These are phyloP conservation scores for Phascolomyces articulosus DNA, from an alignment of 371 early-diverging fungal genomes.

Conservation along the genomic window DNA sequence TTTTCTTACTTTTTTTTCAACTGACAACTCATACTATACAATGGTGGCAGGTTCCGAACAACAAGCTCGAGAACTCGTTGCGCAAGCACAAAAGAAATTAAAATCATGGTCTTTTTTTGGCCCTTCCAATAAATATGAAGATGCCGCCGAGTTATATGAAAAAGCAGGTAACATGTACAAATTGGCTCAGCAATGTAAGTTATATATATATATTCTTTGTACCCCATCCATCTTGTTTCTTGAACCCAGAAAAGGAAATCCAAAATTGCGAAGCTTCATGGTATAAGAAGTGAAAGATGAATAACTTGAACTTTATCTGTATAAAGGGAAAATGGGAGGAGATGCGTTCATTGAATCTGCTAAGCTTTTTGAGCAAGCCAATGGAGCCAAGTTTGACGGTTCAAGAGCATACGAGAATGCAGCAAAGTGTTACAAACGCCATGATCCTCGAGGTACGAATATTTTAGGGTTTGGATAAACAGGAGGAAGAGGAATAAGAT, in stretches of 20 bases:
- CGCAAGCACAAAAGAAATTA: constrained; percentile 78
- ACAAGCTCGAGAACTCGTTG: constrained; percentile 70
- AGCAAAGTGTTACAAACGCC: constrained; percentile 88
- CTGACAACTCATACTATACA: neutral
- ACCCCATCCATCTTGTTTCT: constrained; percentile 13
- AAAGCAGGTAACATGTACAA: constrained; percentile 93
- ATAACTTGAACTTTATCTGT: neutral
- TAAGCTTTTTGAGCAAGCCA: constrained; percentile 49
- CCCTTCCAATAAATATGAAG: constrained; percentile 80
- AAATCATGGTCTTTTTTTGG: constrained; percentile 80
- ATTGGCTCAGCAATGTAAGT: constrained; percentile 82
- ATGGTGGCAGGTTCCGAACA: constrained; percentile 55
- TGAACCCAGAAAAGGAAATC: neutral
- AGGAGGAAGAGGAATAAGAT: too few species aligned
- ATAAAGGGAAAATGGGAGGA: constrained; percentile 88
- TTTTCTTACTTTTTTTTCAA: neutral
- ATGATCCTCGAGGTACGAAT: constrained; percentile 71
- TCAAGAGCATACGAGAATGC: constrained; percentile 80
- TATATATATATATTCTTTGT: too few species aligned
- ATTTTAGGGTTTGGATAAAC: neutral
- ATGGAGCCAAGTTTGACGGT: constrained; percentile 71
- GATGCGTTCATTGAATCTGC: constrained; percentile 90
- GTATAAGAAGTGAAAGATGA: neutral
- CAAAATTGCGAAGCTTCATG: neutral
- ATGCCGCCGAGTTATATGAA: constrained; percentile 91